Conservation (phyloP, 352 stramenopile species). For the Achlya hypogyna region DNA sequence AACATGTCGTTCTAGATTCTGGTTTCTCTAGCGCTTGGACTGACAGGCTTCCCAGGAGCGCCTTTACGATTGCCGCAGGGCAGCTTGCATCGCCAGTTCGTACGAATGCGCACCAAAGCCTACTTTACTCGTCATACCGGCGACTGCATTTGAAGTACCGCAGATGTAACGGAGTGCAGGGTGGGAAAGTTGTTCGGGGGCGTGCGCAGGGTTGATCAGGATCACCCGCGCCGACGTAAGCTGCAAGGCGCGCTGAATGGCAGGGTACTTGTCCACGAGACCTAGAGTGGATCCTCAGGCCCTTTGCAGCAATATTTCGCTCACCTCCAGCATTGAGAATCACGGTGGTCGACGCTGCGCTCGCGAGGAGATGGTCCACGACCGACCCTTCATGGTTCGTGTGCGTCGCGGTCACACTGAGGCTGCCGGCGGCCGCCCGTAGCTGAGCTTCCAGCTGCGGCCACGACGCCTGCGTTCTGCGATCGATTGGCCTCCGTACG, state of each 20-base stretch:
- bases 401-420: not conserved
- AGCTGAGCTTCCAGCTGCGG: not conserved
- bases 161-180: not conserved
- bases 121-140: not conserved
- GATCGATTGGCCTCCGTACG: not conserved
- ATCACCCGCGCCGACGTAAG: not conserved
- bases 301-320: not conserved
- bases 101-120: not conserved
- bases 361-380: not conserved
- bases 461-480: not conserved
- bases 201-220: not conserved
- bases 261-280: not conserved
- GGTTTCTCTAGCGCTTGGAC: not conserved
- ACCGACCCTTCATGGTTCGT: slow-evolving; percentile 14
- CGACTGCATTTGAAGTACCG: not conserved
- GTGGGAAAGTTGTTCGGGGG: not conserved
- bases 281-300: not conserved
- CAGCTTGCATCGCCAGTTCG: not conserved
- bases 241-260: slow-evolving; percentile 5
- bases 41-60: not conserved
- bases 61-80: not conserved
- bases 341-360: not conserved
- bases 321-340: slow-evolving; percentile 13
- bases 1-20: slow-evolving; percentile 67
- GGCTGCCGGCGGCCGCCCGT: not conserved